These are phyloP conservation scores for Withania somnifera DNA, from an alignment of 305 asterid genomes.

Conservation along the genomic window DNA sequence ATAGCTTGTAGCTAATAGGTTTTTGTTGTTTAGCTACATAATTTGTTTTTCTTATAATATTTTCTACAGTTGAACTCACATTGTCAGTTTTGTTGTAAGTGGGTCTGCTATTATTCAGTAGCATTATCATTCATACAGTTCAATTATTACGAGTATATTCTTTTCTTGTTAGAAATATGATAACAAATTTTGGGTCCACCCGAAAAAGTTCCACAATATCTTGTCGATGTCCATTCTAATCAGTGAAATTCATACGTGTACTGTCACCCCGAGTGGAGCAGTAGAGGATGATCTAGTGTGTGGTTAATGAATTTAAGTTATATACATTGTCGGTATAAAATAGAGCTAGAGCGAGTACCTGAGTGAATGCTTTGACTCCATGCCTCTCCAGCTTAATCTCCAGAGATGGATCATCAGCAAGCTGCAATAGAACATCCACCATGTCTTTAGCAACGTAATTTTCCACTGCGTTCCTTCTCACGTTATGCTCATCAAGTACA, in stretches of 20 bases:
- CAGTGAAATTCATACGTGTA: background rate
- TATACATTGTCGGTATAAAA: background rate
- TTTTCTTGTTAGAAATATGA: background rate
- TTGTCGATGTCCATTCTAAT: background rate
- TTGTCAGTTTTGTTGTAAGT: background rate
- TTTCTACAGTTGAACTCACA: background rate
- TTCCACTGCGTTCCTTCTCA: constrained; percentile 11
- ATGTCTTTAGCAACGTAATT: constrained; percentile 32
- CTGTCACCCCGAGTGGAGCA: background rate
- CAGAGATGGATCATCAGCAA: constrained; percentile 56
- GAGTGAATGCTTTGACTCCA: constrained; percentile 85
- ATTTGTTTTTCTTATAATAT: background rate
- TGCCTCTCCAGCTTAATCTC: constrained; percentile 79
- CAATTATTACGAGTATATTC: background rate
- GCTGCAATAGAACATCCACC: constrained; percentile 72
- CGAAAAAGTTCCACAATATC: background rate
- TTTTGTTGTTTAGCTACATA: background rate
- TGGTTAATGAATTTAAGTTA: background rate
- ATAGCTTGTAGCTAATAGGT: background rate
- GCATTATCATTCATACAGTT: background rate
- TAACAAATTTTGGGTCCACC: background rate
- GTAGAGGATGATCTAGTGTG: background rate
- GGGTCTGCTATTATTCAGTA: background rate
- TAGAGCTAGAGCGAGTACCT: constrained; percentile 23
- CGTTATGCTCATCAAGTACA: constrained; percentile 51